Evolutionary conservation across 2,329 filamentous ascomycete species (phyloP), one percentile per base, ranked within the genome.

Genomic region (Sclerotinia borealis): DNA sequence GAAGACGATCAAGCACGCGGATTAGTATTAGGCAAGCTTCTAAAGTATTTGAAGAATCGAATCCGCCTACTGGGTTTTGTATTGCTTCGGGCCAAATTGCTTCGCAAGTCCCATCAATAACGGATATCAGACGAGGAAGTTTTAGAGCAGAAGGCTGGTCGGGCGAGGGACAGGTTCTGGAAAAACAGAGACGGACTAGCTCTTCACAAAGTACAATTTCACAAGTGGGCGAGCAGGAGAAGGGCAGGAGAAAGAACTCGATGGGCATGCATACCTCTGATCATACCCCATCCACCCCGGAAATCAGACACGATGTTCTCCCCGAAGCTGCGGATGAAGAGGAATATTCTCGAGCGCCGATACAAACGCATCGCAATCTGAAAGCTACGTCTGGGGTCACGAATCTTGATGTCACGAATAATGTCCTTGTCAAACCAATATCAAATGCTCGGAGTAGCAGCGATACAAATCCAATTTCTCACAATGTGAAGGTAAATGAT

Each of bases 41-140:
- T 1, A 69, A 70, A 59, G 69, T 66, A 6, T 82, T 83, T 64
- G 75, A 77, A 61, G 76, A 79, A 52, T 82, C 81, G 6, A 77
- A 76, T 15, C 74, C 79, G 13, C 81, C 79, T 2, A 75, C 75
- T 54, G 80, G 80, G 13, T 81, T 83, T 69, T 77, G 78, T 65
- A 77, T 80, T 17, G 80, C 79, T 19, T 80, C 79, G 0, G 77
- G 79, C 45, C 75, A 77, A 39, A 76, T 82, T 60, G 78, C 68
- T n/a, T 69, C 72, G 3, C 64, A 65, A n/a, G 64, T 72, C 41
- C 72, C 72, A 66, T 69, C 72, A 9, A 49, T 74, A 36, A 52
- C 65, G 5, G 70, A 74, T 64, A 72, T 74, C 17, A 69, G 73
- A 55, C 65, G 70, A 66, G 73, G 73, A 10, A 71, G 67, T 55